Evolutionary conservation across 2,329 filamentous ascomycete species (phyloP).

Genomic region (Leptographium wingfieldii): DNA sequence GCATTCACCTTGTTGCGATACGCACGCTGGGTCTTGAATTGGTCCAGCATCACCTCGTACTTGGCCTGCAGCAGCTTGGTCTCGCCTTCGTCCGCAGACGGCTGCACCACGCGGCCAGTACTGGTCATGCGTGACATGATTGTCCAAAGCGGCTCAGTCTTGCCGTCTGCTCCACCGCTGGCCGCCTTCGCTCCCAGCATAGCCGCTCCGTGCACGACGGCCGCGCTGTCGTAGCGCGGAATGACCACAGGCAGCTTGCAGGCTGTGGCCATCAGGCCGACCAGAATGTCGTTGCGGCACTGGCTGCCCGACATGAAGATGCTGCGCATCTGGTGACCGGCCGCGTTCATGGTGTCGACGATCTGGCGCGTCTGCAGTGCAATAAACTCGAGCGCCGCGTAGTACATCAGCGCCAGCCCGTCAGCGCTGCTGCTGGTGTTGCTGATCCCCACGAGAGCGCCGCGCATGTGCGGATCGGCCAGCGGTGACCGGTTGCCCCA

Average conservation of each 20-base stretch:
- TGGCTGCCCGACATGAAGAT: conserved; percentile 99
- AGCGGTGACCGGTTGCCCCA: conserved; percentile 95
- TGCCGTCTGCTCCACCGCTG: conserved; percentile 61
- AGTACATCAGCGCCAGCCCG: conserved; percentile 83
- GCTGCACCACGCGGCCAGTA: conserved; percentile 71
- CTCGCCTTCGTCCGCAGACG: conserved; percentile 57
- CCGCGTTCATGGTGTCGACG: conserved; percentile 80
- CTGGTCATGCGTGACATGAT: conserved; percentile 99
- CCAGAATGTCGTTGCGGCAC: conserved; percentile 88
- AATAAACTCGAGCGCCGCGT: conserved; percentile 95
- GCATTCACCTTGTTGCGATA: conserved; percentile 72
- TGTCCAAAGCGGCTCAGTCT: conserved; percentile 79
- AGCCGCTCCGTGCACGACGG: conserved; percentile 93
- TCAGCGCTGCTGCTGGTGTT: conserved; percentile 71
- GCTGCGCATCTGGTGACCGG: conserved; percentile 75
- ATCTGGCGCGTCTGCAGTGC: conserved; percentile 95
- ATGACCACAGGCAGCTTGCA: conserved; percentile 91
- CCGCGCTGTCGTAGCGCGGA: conserved; percentile 84
- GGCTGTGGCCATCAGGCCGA: conserved; percentile 79
- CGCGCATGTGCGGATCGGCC: conserved; percentile 86
- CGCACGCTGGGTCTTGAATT: conserved; percentile 71
- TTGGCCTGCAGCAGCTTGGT: conserved; percentile 75
- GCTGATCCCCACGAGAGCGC: conserved; percentile 73
- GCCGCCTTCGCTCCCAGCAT: conserved; percentile 98
- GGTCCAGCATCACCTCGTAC: conserved; percentile 91